Evolutionary conservation across 148 eudicot species (phyloP).

Genomic region (Rhododendron henanense): DNA sequence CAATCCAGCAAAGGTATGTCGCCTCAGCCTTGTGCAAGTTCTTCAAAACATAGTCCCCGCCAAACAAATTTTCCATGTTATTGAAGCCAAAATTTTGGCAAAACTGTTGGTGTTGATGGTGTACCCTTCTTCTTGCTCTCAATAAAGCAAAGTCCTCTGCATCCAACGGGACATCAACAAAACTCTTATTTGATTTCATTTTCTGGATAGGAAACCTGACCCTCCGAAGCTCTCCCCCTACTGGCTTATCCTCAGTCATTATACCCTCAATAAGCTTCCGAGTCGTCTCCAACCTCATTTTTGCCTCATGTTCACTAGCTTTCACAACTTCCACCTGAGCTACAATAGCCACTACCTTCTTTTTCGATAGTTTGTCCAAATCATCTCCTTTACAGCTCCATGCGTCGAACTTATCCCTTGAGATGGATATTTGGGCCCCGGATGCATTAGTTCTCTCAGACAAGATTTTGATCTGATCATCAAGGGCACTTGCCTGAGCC

Average conservation of each 20-base stretch:
- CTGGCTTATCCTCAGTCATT: slow-evolving; percentile 64
- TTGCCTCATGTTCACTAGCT: slow-evolving; percentile 86
- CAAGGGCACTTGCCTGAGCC: slow-evolving; percentile 48
- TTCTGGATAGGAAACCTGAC: too few relatives aligned
- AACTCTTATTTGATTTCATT: too few relatives aligned
- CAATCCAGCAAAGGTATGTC: too few relatives aligned
- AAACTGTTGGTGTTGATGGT: too few relatives aligned
- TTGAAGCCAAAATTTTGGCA: too few relatives aligned
- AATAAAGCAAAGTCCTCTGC: too few relatives aligned
- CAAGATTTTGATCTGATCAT: slow-evolving; percentile 39
- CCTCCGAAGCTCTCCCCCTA: slow-evolving; percentile 78
- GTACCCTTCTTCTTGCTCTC: too few relatives aligned
- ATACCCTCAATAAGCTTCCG: slow-evolving; percentile 63
- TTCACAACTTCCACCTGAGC: slow-evolving; percentile 88
- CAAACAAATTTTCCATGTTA: too few relatives aligned
- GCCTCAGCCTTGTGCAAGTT: too few relatives aligned
- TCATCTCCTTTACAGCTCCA: slow-evolving; percentile 71
- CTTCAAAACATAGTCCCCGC: too few relatives aligned
- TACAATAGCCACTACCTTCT: slow-evolving; percentile 76
- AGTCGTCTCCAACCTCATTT: slow-evolving; percentile 54
- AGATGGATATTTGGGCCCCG: slow-evolving; percentile 52
- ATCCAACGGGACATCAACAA: too few relatives aligned
- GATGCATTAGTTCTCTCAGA: slow-evolving; percentile 55
- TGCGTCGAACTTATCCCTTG: slow-evolving; percentile 63
- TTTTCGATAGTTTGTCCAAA: slow-evolving; percentile 51